These are phyloP conservation scores for Calycina herbarum DNA, from an alignment of 2,329 filamentous ascomycete species.

Conservation along the genomic window DNA sequence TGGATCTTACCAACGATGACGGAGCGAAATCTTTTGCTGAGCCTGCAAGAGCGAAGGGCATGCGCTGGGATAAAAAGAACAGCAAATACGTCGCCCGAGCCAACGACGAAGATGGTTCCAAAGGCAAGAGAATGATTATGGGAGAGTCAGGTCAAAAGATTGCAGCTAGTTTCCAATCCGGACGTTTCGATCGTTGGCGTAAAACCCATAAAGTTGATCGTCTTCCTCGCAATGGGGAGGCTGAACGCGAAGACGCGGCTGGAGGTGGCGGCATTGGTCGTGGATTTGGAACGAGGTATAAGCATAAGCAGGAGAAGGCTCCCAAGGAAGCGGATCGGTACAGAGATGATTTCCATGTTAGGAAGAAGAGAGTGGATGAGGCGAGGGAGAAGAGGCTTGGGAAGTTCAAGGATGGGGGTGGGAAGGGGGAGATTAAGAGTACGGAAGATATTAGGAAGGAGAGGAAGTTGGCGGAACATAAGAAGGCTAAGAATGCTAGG, in stretches of 20 bases:
- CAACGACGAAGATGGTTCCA: constrained; percentile 94
- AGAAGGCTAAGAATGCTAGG: constrained; percentile 84
- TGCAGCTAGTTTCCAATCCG: constrained; percentile 87
- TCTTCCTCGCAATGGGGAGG: constrained; percentile 79
- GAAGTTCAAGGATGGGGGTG: constrained; percentile 69
- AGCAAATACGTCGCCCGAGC: constrained; percentile 90
- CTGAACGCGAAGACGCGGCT: constrained; percentile 55
- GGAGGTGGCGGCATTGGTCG: constrained; percentile 37
- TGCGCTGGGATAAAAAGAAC: constrained; percentile 96
- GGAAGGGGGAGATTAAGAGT: constrained; percentile 77
- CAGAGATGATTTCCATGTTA: constrained; percentile 84
- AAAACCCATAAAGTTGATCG: constrained; percentile 78
- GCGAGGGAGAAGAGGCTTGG: constrained; percentile 83
- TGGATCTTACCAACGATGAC: constrained; percentile 93
- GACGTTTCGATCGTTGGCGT: constrained; percentile 91
- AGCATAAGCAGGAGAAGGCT: constrained; percentile 82
- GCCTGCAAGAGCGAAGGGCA: constrained; percentile 66
- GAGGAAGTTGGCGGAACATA: constrained; percentile 73
- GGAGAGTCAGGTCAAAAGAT: constrained; percentile 97
- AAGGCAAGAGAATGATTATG: constrained; percentile 68
- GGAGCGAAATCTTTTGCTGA: constrained; percentile 75
- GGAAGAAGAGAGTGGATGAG: constrained; percentile 86
- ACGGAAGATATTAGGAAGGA: constrained; percentile 83
- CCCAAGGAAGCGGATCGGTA: constrained; percentile 93
- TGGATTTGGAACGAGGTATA: constrained; percentile 61